Base-by-base conservation (phyloP, 495 filamentous ascomycete species). In the Glutinoglossum americanum region DNA sequence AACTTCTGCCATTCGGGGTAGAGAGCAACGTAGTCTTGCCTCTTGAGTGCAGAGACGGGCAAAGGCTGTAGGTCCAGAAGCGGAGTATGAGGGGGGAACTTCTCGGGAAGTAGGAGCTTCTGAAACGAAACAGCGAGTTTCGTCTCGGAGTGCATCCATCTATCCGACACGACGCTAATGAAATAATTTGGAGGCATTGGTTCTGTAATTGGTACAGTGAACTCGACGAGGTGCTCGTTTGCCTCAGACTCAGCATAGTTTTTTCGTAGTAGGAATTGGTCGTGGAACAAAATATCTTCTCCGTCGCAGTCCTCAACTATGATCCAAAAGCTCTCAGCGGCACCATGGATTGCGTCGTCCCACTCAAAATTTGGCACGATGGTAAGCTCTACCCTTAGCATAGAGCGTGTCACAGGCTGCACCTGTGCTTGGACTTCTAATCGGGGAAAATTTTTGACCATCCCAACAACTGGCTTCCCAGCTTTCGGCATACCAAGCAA, bases 181-280 rank as follows among this genome's bases (percentile, higher is more conserved):
- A 99, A 99, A 70, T 97, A 97, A 64, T 97, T 93, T 0, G 92
- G 92, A 5, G 92, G 93, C 86, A 96, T 95, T 0, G 92, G 92
- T 64, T 99, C 92, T 1, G 87, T 85, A 62, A 99, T 92, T 0
- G 92, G 83, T 5, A 96, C 90, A 0, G 93, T 96, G 64, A 99
- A 94, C 59, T 97, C 92, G 33, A 99, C 83, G n/a, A 95, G 70
- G 64, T 99, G 92, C 67, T 96, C 92, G 61, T 93, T 96, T 73
- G 78, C 77, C 59, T 87, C 81, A 0, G 82, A 74, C 54, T 77
- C 68, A 11, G 88, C 89, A 67, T 92, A 93, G 59, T 92, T 84
- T 61, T 81, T 84, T 11, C 89, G 83, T 21, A 99, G 75, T 33
- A 97, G 72, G 67, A 99, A 99, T 61, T 88, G 85, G 66, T 99